Percentiles rank a stretch among this genome's conserved stretches.
Conservation (phyloP, 108 stramenopile species). For the Discostella pseudostelligera region DNA sequence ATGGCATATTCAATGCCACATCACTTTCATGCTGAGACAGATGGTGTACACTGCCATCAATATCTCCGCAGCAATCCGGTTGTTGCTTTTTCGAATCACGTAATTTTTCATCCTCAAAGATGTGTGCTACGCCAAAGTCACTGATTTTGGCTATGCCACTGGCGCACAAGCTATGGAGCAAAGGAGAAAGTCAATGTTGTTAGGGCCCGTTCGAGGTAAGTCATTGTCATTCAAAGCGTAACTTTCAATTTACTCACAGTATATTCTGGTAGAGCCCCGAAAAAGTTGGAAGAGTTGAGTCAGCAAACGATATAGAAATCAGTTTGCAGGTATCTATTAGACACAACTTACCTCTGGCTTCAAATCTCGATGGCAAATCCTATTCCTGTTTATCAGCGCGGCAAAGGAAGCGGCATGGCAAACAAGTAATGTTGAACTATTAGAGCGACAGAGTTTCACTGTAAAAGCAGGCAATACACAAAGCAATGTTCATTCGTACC, state of each 20-base stretch:
- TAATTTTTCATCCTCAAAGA: conserved; percentile 73
- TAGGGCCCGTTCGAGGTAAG: not conserved
- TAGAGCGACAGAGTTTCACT: too few species aligned
- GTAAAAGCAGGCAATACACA: too few species aligned
- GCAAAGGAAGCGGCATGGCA: not conserved
- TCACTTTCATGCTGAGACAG: conserved; percentile 33
- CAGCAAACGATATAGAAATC: not conserved
- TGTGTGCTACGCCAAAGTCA: conserved; percentile 89
- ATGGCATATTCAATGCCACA: conserved; percentile 60
- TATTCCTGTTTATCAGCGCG: conserved; percentile 48
- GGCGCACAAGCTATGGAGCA: conserved; percentile 42
- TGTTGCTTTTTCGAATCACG: conserved; percentile 5
- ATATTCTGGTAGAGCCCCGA: conserved; percentile 2
- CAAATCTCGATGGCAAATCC: conserved; percentile 82
- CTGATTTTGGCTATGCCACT: conserved; percentile 76
- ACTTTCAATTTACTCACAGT: conserved; percentile 14
- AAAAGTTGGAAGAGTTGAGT: not conserved
- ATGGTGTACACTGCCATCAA: conserved; percentile 3
- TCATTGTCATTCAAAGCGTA: not conserved
- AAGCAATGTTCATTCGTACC: conserved; percentile 23
- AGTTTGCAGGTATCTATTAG: not conserved
- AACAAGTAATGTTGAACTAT: not conserved
- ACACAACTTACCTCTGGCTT: conserved; percentile 65
- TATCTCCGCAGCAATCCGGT: conserved; percentile 8
- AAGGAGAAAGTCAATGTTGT: not conserved